Evolutionary conservation across 2,329 filamentous ascomycete genomes (phyloP).

Genomic region (Curvularia sp.): DNA sequence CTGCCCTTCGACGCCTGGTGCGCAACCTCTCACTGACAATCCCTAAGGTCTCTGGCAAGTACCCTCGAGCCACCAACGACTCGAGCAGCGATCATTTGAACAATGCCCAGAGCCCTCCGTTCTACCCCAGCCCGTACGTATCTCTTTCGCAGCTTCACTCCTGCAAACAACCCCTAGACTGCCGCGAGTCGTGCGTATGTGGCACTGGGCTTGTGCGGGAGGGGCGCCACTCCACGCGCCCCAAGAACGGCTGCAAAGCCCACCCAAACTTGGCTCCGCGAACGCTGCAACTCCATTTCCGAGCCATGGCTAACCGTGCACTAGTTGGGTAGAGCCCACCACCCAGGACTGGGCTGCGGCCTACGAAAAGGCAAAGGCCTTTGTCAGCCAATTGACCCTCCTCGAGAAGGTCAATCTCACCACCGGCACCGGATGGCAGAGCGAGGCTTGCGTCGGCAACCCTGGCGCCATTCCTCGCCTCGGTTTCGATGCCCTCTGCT

Average conservation of each 20-base stretch:
- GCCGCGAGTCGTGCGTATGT: neutral
- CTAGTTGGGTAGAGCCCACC: constrained; percentile 73
- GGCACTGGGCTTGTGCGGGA: constrained; percentile 1
- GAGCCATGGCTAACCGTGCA: constrained; percentile 4
- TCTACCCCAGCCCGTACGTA: constrained; percentile 76
- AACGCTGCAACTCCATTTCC: neutral
- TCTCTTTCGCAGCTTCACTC: neutral
- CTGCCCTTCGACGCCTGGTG: constrained; percentile 21
- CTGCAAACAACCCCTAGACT: neutral
- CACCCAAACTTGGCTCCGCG: too few relatives aligned
- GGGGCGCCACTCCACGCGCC: neutral
- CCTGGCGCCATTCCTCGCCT: constrained; percentile 72
- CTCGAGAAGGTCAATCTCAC: constrained; percentile 94
- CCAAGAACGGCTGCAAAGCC: neutral
- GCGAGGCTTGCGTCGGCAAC: constrained; percentile 69
- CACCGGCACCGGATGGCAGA: constrained; percentile 78
- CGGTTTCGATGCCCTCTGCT: constrained; percentile 75
- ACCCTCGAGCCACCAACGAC: constrained; percentile 31
- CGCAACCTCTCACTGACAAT: constrained; percentile 30
- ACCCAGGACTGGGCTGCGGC: constrained; percentile 75
- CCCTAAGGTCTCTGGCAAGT: constrained; percentile 42
- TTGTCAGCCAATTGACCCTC: constrained; percentile 83
- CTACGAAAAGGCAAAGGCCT: constrained; percentile 75
- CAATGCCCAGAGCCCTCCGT: constrained; percentile 63
- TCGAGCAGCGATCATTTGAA: constrained; percentile 30